Conservation (phyloP, 2,329 filamentous ascomycete genomes). For the Colletotrichum caudatum region DNA sequence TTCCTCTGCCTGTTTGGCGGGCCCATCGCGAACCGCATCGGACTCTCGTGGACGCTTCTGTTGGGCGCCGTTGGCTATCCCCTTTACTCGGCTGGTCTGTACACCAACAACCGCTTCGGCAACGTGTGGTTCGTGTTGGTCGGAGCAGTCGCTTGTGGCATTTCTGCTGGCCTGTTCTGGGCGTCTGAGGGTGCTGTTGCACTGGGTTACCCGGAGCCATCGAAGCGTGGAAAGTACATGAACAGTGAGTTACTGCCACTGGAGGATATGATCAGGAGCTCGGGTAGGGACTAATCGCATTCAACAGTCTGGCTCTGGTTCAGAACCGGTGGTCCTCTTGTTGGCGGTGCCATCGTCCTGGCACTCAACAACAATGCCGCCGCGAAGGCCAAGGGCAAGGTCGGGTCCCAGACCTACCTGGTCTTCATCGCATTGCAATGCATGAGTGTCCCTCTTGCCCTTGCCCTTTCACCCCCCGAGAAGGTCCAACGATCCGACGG, state of each 20-base stretch:
- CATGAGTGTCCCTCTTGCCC: conserved; percentile 45
- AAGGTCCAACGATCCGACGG: conserved; percentile 48
- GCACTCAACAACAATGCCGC: conserved; percentile 53
- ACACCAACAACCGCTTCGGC: conserved; percentile 63
- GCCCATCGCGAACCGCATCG: conserved; percentile 62
- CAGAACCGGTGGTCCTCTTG: conserved; percentile 60
- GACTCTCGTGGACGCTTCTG: conserved; percentile 58
- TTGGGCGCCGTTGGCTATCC: conserved; percentile 62
- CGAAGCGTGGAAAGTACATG: conserved; percentile 58
- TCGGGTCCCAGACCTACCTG: conserved; percentile 47
- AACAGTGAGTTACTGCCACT: conserved; percentile 41
- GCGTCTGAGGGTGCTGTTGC: conserved; percentile 63
- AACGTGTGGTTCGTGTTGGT: conserved; percentile 65
- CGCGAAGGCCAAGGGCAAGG: conserved; percentile 45
- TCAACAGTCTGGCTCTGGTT: conserved; percentile 55
- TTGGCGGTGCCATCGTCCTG: conserved; percentile 61
- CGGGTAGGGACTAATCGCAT: not conserved
- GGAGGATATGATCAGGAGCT: too few species aligned
- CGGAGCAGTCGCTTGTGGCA: conserved; percentile 60
- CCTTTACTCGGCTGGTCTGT: conserved; percentile 60
- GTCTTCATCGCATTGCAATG: conserved; percentile 49
- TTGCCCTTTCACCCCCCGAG: conserved; percentile 47
- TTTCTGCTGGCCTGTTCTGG: conserved; percentile 64
- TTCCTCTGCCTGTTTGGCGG: conserved; percentile 61
- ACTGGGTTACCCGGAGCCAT: conserved; percentile 61